phyloP scores from a whole-genome alignment of 192 early-diverging fungal species.

The Thamnidium elegans region DNA sequence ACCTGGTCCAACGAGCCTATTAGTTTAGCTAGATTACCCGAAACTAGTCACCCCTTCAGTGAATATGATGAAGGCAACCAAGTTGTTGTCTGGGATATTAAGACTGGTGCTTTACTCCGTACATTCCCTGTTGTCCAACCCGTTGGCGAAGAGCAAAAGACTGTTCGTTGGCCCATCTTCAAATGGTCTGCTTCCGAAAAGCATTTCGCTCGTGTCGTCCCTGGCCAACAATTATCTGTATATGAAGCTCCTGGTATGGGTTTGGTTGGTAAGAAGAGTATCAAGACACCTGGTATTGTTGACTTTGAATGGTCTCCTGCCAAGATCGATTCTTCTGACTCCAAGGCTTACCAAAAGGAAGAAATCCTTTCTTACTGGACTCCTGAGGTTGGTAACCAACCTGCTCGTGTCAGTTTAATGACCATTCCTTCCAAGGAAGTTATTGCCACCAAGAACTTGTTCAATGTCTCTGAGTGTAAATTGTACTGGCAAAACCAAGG shows the following conservation, averaged over 20 bases:
- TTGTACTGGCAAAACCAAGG: conserved; percentile 91
- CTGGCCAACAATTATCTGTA: conserved; percentile 72
- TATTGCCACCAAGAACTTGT: conserved; percentile 96
- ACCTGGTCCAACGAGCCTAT: conserved; percentile 91
- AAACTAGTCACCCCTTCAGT: conserved; percentile 60
- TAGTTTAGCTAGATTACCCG: conserved; percentile 47
- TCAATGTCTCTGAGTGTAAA: conserved; percentile 86
- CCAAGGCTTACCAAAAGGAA: conserved; percentile 44
- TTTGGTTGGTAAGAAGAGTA: conserved; percentile 88
- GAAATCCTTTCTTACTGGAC: conserved; percentile 93
- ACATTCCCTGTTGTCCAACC: conserved; percentile 72
- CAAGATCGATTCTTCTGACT: conserved; percentile 35
- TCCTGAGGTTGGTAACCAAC: conserved; percentile 92
- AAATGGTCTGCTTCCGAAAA: conserved; percentile 95
- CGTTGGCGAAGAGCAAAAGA: conserved; percentile 46
- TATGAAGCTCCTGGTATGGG: conserved; percentile 96
- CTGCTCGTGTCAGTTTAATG: conserved; percentile 92
- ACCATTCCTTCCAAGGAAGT: conserved; percentile 81
- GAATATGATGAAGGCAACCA: conserved; percentile 72
- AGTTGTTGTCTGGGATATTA: conserved; percentile 87
- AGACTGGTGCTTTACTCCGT: conserved; percentile 81
- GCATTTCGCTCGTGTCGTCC: conserved; percentile 88
- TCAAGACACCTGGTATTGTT: conserved; percentile 77
- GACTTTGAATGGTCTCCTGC: conserved; percentile 77
- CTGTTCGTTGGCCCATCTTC: conserved; percentile 89